These are phyloP conservation scores for Geotrichum siamense DNA, from an alignment of 1,139 yeast genomes.

Conservation along the genomic window DNA sequence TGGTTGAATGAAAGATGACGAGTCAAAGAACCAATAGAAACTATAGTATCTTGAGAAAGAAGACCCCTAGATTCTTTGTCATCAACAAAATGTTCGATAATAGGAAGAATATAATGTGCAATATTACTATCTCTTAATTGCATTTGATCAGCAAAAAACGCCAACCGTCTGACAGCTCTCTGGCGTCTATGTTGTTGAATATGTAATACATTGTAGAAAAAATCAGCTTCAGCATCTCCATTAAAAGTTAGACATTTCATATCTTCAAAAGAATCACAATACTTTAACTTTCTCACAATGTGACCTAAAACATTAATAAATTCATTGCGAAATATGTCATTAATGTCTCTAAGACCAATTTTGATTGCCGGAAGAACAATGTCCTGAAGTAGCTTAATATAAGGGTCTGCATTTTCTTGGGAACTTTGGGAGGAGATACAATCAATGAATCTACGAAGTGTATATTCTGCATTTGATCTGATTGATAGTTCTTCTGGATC, in stretches of 20 bases:
- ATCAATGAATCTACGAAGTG: conserved; percentile 62
- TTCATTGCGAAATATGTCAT: conserved; percentile 63
- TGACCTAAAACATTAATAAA: conserved; percentile 61
- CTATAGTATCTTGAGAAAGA: conserved; percentile 65
- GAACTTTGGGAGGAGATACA: conserved; percentile 26
- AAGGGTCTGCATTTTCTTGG: conserved; percentile 27
- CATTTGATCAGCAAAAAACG: conserved; percentile 35
- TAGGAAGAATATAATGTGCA: conserved; percentile 75
- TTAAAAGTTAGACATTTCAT: conserved; percentile 54
- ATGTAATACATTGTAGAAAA: conserved; percentile 73
- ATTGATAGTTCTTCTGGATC: conserved; percentile 77
- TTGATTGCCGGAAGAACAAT: conserved; percentile 60
- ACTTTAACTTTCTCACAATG: conserved; percentile 39
- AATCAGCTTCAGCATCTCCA: conserved; percentile 78
- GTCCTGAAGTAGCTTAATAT: conserved; percentile 43
- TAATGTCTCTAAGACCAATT: conserved; percentile 56
- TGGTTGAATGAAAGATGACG: conserved; percentile 70
- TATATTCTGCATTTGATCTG: conserved; percentile 67
- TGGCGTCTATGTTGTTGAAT: conserved; percentile 83
- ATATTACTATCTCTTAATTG: conserved; percentile 51
- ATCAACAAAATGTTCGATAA: conserved; percentile 65
- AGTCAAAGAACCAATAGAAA: conserved; percentile 54
- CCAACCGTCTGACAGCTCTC: conserved; percentile 64
- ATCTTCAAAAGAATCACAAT: conserved; percentile 41
- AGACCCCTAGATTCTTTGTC: conserved; percentile 56